Evolutionary conservation across 306 rosid genomes (phyloP).

Genomic region (Trifolium pratense): DNA sequence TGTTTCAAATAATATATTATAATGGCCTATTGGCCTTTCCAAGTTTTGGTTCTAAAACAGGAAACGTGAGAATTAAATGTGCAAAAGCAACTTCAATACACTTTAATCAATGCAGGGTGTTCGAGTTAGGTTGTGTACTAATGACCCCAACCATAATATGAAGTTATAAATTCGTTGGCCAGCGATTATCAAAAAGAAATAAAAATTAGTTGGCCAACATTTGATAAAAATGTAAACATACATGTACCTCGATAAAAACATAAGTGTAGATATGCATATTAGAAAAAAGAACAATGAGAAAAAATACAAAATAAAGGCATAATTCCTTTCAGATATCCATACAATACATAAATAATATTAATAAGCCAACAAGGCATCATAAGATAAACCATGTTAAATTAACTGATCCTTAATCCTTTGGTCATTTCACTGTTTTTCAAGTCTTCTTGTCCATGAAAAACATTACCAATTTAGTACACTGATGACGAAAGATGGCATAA

Average conservation of each 20-base stretch:
- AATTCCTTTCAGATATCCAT: not conserved
- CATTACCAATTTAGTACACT: not conserved
- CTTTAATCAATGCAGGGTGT: slow-evolving; percentile 21
- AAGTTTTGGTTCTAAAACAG: slow-evolving; percentile 10
- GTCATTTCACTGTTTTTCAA: slow-evolving; percentile 18
- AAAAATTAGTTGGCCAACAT: slow-evolving; percentile 9
- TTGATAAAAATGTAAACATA: slow-evolving; percentile 1
- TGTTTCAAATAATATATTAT: not conserved
- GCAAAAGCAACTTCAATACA: slow-evolving; percentile 36
- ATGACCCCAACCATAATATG: not conserved
- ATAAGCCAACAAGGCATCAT: slow-evolving; percentile 19
- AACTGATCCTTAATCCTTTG: not conserved
- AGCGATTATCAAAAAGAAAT: not conserved
- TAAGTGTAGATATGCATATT: not conserved
- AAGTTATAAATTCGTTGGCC: slow-evolving; percentile 1
- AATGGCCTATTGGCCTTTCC: not conserved
- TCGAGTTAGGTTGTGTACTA: not conserved
- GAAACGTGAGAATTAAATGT: slow-evolving; percentile 10
- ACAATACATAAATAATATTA: not conserved
- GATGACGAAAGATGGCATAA: slow-evolving; percentile 20
- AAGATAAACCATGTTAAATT: slow-evolving; percentile 13
- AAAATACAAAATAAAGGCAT: not conserved
- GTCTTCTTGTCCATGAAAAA: not conserved
- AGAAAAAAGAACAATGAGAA: not conserved
- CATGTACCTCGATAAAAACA: not conserved